Percentiles rank a stretch among this genome's conserved stretches.
phyloP scores from a whole-genome alignment of 2,329 filamentous ascomycete species.

The Alternaria novae-zelandiae region DNA sequence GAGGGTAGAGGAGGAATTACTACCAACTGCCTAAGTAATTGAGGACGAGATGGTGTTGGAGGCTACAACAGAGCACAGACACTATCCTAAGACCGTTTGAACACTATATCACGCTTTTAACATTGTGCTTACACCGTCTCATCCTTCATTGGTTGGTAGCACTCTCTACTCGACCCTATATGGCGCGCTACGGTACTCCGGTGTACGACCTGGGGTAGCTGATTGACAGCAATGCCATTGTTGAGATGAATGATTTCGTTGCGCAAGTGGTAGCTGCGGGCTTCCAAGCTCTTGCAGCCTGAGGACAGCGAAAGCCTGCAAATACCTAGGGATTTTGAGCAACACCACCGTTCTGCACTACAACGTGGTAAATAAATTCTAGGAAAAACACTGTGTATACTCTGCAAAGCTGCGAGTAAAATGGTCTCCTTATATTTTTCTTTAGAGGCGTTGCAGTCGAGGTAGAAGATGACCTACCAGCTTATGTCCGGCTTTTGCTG shows the following conservation, averaged over 20 bases:
- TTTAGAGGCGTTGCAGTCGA: not conserved
- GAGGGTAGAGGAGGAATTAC: not conserved
- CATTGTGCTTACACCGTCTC: not conserved
- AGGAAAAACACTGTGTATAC: not conserved
- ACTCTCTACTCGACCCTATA: not conserved
- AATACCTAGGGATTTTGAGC: not conserved
- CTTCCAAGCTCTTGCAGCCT: not conserved
- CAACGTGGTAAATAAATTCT: not conserved
- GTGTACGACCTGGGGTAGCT: not conserved
- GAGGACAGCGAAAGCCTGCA: not conserved
- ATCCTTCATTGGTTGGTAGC: not conserved
- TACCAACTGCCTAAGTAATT: not conserved
- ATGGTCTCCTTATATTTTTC: rapidly evolving
- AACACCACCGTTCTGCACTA: not conserved
- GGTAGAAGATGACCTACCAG: not conserved
- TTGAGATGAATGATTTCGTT: not conserved
- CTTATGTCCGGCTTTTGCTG: not conserved
- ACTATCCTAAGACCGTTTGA: not conserved
- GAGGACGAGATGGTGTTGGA: not conserved
- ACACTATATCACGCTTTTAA: not conserved
- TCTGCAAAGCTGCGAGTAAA: not conserved
- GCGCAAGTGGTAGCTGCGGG: not conserved
- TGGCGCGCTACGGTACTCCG: not conserved
- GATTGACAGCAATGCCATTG: not conserved
- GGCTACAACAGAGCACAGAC: not conserved